phyloP scores from a whole-genome alignment of 768 basidiomycete genomes.

The Exidia glandulosa region DNA sequence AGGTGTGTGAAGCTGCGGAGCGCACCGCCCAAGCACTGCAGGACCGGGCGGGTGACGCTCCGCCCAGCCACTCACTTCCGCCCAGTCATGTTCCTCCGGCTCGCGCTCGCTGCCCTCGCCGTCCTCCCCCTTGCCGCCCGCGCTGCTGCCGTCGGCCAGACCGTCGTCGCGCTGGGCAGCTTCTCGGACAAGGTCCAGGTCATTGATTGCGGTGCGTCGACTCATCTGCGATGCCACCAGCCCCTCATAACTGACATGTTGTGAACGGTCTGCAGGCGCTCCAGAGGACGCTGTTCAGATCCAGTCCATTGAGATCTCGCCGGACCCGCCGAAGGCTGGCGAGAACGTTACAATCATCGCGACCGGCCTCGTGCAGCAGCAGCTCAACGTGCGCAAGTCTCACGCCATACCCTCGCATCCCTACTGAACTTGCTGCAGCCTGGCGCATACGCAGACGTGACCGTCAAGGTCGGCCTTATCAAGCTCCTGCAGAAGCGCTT shows the following conservation, averaged over 20 bases:
- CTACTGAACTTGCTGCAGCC: conserved; percentile 37
- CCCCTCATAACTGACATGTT: neutral
- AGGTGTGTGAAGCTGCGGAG: conserved; percentile 1
- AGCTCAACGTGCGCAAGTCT: conserved; percentile 45
- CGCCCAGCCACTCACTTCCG: neutral
- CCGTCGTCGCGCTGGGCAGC: neutral
- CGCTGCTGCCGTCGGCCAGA: neutral
- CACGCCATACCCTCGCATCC: neutral
- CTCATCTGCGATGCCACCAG: neutral
- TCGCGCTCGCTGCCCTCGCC: conserved; percentile 1
- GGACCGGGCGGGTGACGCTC: neutral
- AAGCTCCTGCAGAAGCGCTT: conserved; percentile 78
- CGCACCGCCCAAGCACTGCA: neutral
- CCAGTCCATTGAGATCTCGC: conserved; percentile 58
- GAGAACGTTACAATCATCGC: conserved; percentile 80
- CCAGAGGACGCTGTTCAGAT: conserved; percentile 43
- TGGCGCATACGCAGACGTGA: conserved; percentile 83
- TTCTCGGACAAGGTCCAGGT: neutral
- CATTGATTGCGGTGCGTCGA: neutral
- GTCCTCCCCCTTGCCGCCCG: neutral
- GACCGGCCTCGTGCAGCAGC: conserved; percentile 41
- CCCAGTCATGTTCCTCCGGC: neutral
- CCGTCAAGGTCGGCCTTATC: conserved; percentile 87
- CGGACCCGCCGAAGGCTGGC: conserved; percentile 87
- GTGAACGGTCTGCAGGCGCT: conserved; percentile 29